Conservation (phyloP, 2,329 filamentous ascomycete species). For the Madurella fahalii region DNA sequence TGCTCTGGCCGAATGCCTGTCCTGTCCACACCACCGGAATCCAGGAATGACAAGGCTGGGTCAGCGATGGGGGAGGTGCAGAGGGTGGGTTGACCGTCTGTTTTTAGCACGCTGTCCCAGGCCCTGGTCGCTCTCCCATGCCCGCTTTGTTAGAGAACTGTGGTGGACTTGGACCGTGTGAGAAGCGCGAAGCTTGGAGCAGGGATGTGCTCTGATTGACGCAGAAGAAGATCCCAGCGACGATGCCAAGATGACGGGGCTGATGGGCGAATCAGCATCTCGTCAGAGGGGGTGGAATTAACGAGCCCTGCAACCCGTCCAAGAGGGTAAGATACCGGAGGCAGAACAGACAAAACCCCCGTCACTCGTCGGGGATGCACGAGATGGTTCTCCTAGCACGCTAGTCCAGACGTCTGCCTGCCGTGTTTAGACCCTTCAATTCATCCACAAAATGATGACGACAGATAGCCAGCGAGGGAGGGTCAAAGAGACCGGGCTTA, state of each 20-base stretch:
- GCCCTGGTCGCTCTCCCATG: constrained; percentile 18
- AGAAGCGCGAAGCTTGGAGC: constrained; percentile 13
- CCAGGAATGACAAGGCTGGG: constrained; percentile 21
- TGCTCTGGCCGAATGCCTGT: constrained; percentile 11
- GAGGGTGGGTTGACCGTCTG: constrained; percentile 17
- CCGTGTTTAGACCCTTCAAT: too few relatives aligned
- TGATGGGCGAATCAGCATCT: constrained; percentile 14
- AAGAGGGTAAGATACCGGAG: neutral
- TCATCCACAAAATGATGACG: too few relatives aligned
- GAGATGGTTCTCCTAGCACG: too few relatives aligned
- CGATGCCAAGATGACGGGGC: constrained; percentile 9
- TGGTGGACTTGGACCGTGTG: constrained; percentile 19
- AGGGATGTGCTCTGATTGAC: constrained; percentile 15
- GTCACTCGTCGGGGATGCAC: neutral
- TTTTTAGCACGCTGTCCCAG: constrained; percentile 24
- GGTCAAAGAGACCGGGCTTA: too few relatives aligned
- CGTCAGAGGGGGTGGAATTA: constrained; percentile 20
- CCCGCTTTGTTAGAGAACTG: constrained; percentile 15
- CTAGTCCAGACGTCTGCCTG: too few relatives aligned
- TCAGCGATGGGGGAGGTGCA: constrained; percentile 15
- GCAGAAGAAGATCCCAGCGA: constrained; percentile 21
- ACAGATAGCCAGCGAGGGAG: too few relatives aligned
- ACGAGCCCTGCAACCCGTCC: neutral
- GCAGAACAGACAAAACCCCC: constrained; percentile 3
- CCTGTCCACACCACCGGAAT: constrained; percentile 23